phyloP scores from a whole-genome alignment of 148 eudicot genomes.

The Silene latifolia region DNA sequence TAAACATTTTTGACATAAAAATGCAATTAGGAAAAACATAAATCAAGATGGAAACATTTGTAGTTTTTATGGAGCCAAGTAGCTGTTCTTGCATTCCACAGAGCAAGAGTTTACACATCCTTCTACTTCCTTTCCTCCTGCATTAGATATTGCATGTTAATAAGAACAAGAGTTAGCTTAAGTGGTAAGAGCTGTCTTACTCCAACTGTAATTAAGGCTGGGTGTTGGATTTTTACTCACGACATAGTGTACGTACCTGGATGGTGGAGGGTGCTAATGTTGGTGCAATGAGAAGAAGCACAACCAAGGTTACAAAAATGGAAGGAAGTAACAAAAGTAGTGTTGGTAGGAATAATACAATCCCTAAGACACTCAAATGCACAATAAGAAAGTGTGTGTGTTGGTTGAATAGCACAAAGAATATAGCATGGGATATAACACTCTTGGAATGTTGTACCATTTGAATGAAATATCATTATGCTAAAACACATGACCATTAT shows the following conservation, averaged over 20 bases:
- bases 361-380: slow-evolving; percentile 43
- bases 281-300: slow-evolving; percentile 43
- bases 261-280: slow-evolving; percentile 29
- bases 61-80: slow-evolving; percentile 25
- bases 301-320: slow-evolving; percentile 46
- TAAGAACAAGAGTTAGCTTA: too few relatives aligned
- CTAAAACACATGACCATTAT: not conserved
- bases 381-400: slow-evolving; percentile 39
- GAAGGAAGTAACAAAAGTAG: slow-evolving; percentile 21
- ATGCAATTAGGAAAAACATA: too few relatives aligned
- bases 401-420: slow-evolving; percentile 46
- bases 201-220: too few relatives aligned
- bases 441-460: slow-evolving; percentile 38
- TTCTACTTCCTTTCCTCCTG: slow-evolving; percentile 44
- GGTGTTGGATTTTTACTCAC: too few relatives aligned
- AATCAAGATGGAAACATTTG: not conserved
- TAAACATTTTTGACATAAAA: too few relatives aligned
- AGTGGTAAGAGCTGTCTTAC: too few relatives aligned
- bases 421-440: slow-evolving; percentile 41
- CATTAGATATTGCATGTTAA: too few relatives aligned
- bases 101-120: slow-evolving; percentile 42
- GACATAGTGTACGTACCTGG: slow-evolving; percentile 24
- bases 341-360: slow-evolving; percentile 37
- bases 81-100: slow-evolving; percentile 32
- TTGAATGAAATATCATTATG: slow-evolving; percentile 11